These are phyloP conservation scores for Carallia brachiata DNA, from an alignment of 345 rosid genomes.

Conservation along the genomic window DNA sequence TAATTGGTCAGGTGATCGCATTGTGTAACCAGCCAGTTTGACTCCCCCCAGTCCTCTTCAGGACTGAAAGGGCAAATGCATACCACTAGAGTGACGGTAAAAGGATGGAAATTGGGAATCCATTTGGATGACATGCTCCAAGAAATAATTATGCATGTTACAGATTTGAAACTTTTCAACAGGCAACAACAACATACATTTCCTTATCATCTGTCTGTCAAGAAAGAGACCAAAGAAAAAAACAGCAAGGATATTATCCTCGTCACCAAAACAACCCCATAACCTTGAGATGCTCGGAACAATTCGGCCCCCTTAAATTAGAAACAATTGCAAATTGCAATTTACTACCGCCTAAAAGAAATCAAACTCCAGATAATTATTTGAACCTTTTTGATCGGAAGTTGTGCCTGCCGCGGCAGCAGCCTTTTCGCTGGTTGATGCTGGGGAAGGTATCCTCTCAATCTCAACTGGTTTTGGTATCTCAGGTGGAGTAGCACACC, in stretches of 20 bases:
- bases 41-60: too few species aligned
- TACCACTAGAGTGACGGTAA: too few species aligned
- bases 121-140: neutral
- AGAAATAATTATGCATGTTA: conserved; percentile 8
- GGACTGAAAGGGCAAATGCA: too few species aligned
- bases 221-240: neutral
- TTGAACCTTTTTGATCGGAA: conserved; percentile 62
- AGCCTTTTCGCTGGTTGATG: conserved; percentile 48
- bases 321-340: conserved; percentile 30
- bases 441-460: conserved; percentile 44
- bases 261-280: conserved; percentile 12
- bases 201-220: conserved; percentile 45
- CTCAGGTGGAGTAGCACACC: conserved; percentile 86
- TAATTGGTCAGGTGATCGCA: too few species aligned
- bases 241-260: conserved; percentile 26
- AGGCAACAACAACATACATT: conserved; percentile 32
- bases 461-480: conserved; percentile 71
- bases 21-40: too few species aligned
- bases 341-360: conserved; percentile 56
- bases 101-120: too few species aligned
- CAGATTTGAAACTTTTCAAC: conserved; percentile 20
- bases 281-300: conserved; percentile 30
- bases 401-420: conserved; percentile 20
- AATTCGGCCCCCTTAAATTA: conserved; percentile 35
- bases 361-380: conserved; percentile 84